Base-by-base conservation (phyloP, 2,329 filamentous ascomycete species). In the Sporothrix dimorphospora region DNA sequence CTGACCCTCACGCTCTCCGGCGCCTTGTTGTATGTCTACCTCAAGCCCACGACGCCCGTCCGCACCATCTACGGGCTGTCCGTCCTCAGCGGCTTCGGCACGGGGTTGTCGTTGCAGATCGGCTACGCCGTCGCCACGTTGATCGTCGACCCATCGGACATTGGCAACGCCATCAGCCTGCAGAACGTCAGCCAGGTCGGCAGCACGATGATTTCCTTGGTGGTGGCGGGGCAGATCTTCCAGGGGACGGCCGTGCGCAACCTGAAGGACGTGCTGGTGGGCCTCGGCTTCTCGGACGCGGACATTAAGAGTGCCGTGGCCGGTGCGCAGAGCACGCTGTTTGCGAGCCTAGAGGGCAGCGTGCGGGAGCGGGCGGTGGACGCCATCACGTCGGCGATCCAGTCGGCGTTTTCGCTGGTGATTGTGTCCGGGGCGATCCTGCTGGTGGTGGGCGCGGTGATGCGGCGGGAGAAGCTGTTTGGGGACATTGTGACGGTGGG, bases 321-420 rank as follows among this genome's bases (percentile, higher is more conserved):
- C 6, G 63, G 63, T 19, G 63, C 63, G 1, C 63, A 67, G 63
- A 67, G 63, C 63, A 34, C 63, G 7, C 24, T 67, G 42, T 67
- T 67, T 67, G 63, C 16, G 1, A n/a, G 14, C 0, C 63, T 67
- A 4, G 42, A 67, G 5, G 42, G 14, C 16, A 9, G 3, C 7
- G 6, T 67, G 4, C 21, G 24, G 1, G 42, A 6, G 4, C 73
- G 30, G 42, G 63, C 63, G 2, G 27, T 67, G 14, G 42, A 34
- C 16, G 63, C 63, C 76, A 88, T 82, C 45, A 40, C 1, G 72
- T 73, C 2, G 76, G 61, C n/a, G 76, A 78, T n/a, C 74, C 79
- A 1, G 61, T 63, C 19, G 30, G 1, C 3, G 76, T 78, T 14
- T 69, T 82, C 0, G 77, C 74, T 4, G 78, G 78, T 67, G 24